Percentiles rank a stretch among this genome's conserved stretches.
These are phyloP conservation scores for Globisporangium middletonii DNA, from an alignment of 352 stramenopile species.

Conservation along the genomic window DNA sequence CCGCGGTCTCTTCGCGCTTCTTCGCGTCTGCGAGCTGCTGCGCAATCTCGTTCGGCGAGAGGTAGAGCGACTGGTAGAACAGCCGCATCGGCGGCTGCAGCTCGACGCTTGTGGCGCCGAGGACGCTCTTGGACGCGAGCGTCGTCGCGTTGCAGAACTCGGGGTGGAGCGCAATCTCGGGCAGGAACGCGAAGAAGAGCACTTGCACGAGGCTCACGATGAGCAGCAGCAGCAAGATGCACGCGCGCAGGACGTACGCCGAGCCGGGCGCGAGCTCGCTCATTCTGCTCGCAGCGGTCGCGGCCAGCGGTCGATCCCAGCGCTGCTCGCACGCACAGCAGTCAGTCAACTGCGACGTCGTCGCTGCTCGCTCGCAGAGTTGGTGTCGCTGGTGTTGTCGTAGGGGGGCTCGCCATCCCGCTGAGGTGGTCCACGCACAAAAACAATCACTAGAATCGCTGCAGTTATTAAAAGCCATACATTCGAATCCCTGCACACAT, in stretches of 20 bases:
- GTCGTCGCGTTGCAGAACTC: conserved; percentile 58
- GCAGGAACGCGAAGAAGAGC: conserved; percentile 66
- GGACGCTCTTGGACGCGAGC: conserved; percentile 34
- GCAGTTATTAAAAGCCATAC: too few relatives aligned
- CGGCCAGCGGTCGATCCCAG: neutral
- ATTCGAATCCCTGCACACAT: too few relatives aligned
- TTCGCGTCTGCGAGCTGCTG: conserved; percentile 39
- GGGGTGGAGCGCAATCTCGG: conserved; percentile 51
- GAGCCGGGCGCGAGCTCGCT: conserved; percentile 22
- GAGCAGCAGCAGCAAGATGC: conserved; percentile 66
- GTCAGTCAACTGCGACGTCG: too few relatives aligned
- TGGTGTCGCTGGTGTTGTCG: too few relatives aligned
- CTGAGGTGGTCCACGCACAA: too few relatives aligned
- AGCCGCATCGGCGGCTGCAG: conserved; percentile 55
- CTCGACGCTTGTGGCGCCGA: conserved; percentile 37
- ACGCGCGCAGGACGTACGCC: conserved; percentile 59
- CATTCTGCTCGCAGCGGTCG: neutral
- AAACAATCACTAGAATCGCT: too few relatives aligned
- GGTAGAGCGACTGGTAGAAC: conserved; percentile 74
- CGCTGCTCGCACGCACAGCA: neutral
- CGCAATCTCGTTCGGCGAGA: conserved; percentile 53
- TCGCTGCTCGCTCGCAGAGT: too few relatives aligned
- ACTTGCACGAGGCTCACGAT: conserved; percentile 71
- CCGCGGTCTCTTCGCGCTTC: conserved; percentile 24
- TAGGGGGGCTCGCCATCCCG: too few relatives aligned